Percentiles rank a stretch among this genome's conserved stretches.
These are phyloP conservation scores for Chrysoporthe puriensis DNA, from an alignment of 2,329 filamentous ascomycete genomes.

Conservation along the genomic window DNA sequence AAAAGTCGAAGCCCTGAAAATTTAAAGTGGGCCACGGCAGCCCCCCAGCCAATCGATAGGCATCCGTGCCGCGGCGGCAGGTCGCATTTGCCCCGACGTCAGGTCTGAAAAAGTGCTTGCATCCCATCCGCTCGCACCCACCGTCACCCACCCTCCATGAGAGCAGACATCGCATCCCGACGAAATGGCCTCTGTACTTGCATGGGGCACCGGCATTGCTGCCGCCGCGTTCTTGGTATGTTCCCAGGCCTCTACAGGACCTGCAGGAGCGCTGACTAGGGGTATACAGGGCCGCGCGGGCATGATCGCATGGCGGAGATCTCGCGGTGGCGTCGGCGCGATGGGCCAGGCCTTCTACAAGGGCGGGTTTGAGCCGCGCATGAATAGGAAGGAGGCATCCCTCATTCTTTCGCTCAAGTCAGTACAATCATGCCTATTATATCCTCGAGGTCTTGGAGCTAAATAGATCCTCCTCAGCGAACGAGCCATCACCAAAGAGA, in stretches of 20 bases:
- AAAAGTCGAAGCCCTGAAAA: conserved; percentile 15
- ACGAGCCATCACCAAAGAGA: conserved; percentile 84
- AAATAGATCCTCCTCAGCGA: conserved; percentile 61
- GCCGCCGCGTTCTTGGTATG: conserved; percentile 67
- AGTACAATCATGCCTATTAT: conserved; percentile 27
- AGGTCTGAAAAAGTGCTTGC: conserved; percentile 26
- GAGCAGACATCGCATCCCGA: conserved; percentile 16
- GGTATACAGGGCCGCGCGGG: conserved; percentile 83
- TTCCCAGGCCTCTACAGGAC: neutral
- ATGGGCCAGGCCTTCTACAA: conserved; percentile 96
- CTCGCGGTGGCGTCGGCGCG: conserved; percentile 74
- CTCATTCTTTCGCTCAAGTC: conserved; percentile 91
- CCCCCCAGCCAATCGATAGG: conserved; percentile 13
- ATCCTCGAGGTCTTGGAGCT: neutral
- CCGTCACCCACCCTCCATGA: conserved; percentile 20
- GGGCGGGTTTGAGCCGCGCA: conserved; percentile 94
- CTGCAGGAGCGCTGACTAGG: conserved; percentile 15
- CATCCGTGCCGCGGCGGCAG: conserved; percentile 2
- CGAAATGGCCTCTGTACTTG: conserved; percentile 62
- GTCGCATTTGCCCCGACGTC: conserved; percentile 10
- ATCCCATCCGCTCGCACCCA: neutral
- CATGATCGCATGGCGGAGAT: conserved; percentile 84
- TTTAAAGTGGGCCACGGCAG: conserved; percentile 14
- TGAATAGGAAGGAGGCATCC: conserved; percentile 89
- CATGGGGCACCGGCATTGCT: conserved; percentile 63